Evolutionary conservation across 257 asterid genomes (phyloP).

Genomic region (Gentiana straminea): DNA sequence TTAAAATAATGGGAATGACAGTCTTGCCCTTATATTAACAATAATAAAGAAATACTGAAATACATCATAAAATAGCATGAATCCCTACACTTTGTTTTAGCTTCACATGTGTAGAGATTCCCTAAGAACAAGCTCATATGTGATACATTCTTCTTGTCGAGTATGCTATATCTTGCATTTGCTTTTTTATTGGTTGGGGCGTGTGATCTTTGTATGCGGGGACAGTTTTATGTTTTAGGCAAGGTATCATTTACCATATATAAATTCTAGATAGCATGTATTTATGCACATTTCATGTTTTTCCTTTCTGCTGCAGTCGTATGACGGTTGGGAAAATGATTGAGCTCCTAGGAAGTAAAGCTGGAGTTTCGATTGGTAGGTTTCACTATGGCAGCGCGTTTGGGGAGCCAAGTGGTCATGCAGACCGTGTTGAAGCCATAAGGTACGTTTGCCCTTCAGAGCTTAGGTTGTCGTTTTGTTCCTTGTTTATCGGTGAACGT

Average conservation of each 20-base stretch:
- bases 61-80: no score
- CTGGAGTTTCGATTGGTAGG: constrained; percentile 92
- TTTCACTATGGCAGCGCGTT: constrained; percentile 96
- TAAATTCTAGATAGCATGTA: no score
- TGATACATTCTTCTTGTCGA: no score
- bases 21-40: no score
- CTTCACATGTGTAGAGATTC: no score
- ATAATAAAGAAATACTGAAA: no score
- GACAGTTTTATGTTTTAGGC: no score
- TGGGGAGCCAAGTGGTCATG: constrained; percentile 95
- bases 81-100: no score
- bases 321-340: constrained; percentile 98
- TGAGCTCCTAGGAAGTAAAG: constrained; percentile 92
- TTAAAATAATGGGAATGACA: no score
- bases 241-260: no score
- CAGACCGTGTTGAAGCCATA: constrained; percentile 80
- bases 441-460: constrained; percentile 33
- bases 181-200: neutral
- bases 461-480: neutral
- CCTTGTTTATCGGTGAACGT: constrained; percentile 11
- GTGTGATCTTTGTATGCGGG: neutral
- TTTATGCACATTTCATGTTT: no score
- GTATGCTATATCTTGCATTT: neutral
- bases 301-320: constrained; percentile 43
- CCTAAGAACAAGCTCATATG: no score